Conservation (phyloP, 768 basidiomycete genomes). For the Phlegmacium glaucopus region DNA sequence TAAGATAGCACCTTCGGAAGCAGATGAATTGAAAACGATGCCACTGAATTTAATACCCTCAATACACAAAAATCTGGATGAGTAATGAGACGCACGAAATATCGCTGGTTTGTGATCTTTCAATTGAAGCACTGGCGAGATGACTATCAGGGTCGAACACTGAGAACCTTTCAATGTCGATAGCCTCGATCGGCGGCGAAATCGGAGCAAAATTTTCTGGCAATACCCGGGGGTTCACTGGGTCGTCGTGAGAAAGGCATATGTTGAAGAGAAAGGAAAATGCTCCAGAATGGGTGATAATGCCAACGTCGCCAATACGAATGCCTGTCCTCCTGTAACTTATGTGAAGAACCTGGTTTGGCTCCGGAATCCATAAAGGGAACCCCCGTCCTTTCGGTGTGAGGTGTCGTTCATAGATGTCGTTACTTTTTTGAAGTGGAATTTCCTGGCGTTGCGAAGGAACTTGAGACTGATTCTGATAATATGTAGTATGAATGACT, state of each 20-base stretch:
- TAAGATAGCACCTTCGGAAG: conserved; percentile 17
- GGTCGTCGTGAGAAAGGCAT: conserved; percentile 8
- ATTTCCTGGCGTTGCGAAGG: no score
- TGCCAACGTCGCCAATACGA: conserved; percentile 17
- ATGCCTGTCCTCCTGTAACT: conserved; percentile 12
- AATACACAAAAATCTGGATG: background rate
- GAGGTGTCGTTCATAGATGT: conserved; percentile 17
- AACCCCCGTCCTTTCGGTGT: conserved; percentile 10
- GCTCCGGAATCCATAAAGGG: conserved; percentile 16
- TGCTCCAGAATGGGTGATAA: conserved; percentile 10
- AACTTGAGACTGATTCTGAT: no score
- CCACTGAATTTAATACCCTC: conserved; percentile 1
- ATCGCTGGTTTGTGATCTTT: background rate
- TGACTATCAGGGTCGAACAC: conserved; percentile 10
- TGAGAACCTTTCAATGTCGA: conserved; percentile 4
- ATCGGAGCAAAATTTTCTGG: conserved; percentile 11
- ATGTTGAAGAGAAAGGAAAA: conserved; percentile 21
- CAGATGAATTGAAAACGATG: conserved; percentile 8
- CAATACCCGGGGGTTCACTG: conserved; percentile 9
- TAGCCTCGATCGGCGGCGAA: background rate
- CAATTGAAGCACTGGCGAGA: conserved; percentile 10
- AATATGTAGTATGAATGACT: no score
- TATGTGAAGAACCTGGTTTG: conserved; percentile 8
- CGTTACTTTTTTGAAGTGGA: conserved; percentile 4
- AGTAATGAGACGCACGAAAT: conserved; percentile 2